These are phyloP conservation scores for Phytopythium boreale DNA, from an alignment of 352 stramenopile genomes.

Conservation along the genomic window DNA sequence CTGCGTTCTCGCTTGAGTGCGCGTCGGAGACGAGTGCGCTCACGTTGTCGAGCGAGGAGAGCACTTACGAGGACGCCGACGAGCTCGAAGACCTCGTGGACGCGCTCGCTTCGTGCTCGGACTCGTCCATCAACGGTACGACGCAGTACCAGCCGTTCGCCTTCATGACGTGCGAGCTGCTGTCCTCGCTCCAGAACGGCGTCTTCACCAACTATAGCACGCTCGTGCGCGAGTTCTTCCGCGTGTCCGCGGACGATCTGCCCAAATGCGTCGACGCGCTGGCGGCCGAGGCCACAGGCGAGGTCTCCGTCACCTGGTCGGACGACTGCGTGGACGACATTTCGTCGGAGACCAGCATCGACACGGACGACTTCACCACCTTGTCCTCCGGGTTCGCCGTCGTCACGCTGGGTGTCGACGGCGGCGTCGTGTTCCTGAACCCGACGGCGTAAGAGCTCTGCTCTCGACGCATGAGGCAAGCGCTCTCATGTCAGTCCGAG, in stretches of 20 bases:
- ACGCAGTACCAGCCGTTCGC: conserved; percentile 41
- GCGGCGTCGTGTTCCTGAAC: conserved; percentile 54
- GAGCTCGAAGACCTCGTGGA: conserved; percentile 44
- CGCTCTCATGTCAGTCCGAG: no score
- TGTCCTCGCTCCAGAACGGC: conserved; percentile 64
- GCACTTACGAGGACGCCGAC: conserved; percentile 39
- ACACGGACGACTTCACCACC: conserved; percentile 49
- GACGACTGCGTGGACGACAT: conserved; percentile 42
- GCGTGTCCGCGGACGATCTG: conserved; percentile 33
- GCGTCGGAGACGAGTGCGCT: conserved; percentile 29
- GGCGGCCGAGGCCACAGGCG: conserved; percentile 35
- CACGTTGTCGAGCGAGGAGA: conserved; percentile 34
- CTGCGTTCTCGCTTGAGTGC: conserved; percentile 53
- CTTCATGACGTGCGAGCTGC: conserved; percentile 62
- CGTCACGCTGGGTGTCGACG: conserved; percentile 50
- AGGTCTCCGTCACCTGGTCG: conserved; percentile 35
- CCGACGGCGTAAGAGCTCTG: background rate
- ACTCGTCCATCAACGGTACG: conserved; percentile 38
- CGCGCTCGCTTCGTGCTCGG: conserved; percentile 47
- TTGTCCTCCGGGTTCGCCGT: conserved; percentile 51
- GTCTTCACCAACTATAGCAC: conserved; percentile 74
- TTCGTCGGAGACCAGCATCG: conserved; percentile 52
- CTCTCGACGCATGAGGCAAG: no score
- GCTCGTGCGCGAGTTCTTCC: conserved; percentile 53
- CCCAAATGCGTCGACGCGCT: conserved; percentile 56